Evolutionary conservation across 768 basidiomycete species (phyloP).

Genomic region (Clathrus columnatus): DNA sequence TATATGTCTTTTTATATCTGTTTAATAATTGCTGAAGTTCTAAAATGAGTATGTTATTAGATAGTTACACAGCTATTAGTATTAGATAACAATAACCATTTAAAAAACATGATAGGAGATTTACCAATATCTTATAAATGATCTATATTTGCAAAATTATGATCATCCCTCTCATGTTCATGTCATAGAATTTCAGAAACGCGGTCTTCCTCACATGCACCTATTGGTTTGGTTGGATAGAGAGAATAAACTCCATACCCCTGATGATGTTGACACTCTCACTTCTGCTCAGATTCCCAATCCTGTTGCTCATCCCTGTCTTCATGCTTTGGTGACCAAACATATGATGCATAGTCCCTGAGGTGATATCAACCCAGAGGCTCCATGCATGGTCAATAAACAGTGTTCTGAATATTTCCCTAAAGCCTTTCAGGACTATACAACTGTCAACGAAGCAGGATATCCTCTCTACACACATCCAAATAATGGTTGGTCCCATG

Average conservation of each 20-base stretch:
- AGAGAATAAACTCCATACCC: conserved; percentile 24
- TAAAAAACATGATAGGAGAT: too few species aligned
- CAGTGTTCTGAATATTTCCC: conserved; percentile 37
- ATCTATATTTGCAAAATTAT: too few species aligned
- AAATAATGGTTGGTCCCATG: conserved; percentile 25
- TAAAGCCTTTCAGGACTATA: conserved; percentile 28
- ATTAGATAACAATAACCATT: too few species aligned
- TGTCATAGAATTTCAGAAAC: conserved; percentile 51
- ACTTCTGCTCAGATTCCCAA: conserved; percentile 38
- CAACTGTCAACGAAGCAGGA: conserved; percentile 29
- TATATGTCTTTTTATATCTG: too few species aligned
- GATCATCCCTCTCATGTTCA: conserved; percentile 33
- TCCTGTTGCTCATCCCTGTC: conserved; percentile 26
- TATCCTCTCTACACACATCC: conserved; percentile 32
- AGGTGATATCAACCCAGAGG: conserved; percentile 24
- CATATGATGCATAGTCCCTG: conserved; percentile 47
- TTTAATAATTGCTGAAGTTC: too few species aligned
- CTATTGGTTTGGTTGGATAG: conserved; percentile 34
- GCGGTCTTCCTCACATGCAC: conserved; percentile 44
- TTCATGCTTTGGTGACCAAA: conserved; percentile 26
- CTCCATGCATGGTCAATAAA: conserved; percentile 34
- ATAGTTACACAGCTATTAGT: too few species aligned
- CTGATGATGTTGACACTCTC: conserved; percentile 32
- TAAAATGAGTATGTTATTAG: too few species aligned
- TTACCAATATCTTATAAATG: too few species aligned